phyloP scores from a whole-genome alignment of 371 early-diverging fungal genomes.

The Actinomucor elegans region DNA sequence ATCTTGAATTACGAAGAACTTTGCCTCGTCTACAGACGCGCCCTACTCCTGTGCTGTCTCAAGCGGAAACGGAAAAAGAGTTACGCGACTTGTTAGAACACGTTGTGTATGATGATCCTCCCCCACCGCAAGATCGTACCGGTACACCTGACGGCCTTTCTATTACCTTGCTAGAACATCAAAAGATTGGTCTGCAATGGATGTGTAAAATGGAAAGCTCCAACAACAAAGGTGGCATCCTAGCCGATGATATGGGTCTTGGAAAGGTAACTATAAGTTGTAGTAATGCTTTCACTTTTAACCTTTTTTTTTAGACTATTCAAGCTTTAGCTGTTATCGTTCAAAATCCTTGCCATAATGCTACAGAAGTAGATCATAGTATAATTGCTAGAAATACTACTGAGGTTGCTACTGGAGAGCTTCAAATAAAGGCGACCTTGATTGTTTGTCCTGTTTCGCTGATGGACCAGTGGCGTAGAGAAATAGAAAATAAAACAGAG shows the following conservation, averaged over 20 bases:
- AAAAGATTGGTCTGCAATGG: constrained; percentile 68
- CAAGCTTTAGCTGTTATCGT: constrained; percentile 78
- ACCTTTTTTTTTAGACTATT: constrained; percentile 52
- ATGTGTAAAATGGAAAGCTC: constrained; percentile 56
- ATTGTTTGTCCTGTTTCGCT: constrained; percentile 65
- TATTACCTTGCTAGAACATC: constrained; percentile 57
- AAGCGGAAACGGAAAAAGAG: constrained; percentile 31
- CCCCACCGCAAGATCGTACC: constrained; percentile 43
- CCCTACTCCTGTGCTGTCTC: not conserved
- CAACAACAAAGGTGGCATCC: constrained; percentile 66
- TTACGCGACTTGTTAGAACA: constrained; percentile 45
- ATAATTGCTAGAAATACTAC: not conserved
- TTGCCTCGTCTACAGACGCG: not conserved
- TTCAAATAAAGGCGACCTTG: constrained; percentile 69
- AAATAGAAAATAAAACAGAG: constrained; percentile 51
- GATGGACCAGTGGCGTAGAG: constrained; percentile 67
- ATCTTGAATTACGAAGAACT: not conserved
- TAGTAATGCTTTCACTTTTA: not conserved
- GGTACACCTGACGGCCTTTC: constrained; percentile 55
- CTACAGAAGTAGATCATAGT: constrained; percentile 7
- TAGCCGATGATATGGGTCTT: constrained; percentile 73
- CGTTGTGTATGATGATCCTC: constrained; percentile 36
- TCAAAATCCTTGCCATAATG: constrained; percentile 35
- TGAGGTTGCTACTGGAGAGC: constrained; percentile 29
- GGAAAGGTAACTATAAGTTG: constrained; percentile 27